These are phyloP conservation scores for Hemisphaericaspora xylofermentans DNA, from an alignment of 1,139 yeast species.

Conservation along the genomic window DNA sequence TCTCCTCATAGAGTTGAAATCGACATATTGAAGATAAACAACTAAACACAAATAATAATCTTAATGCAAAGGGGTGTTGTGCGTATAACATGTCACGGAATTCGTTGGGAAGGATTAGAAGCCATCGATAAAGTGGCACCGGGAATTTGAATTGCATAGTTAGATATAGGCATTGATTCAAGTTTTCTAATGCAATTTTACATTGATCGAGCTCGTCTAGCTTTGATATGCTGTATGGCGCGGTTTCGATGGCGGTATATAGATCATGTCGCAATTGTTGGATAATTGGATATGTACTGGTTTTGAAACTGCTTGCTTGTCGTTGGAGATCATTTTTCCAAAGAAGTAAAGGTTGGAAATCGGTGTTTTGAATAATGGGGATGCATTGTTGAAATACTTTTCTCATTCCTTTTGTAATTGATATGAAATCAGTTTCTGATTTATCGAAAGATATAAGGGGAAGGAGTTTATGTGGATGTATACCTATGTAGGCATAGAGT, in stretches of 20 bases:
- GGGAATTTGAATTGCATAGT: conserved; percentile 23
- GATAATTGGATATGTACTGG: conserved; percentile 3
- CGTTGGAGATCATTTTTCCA: background rate
- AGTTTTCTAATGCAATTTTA: conserved; percentile 3
- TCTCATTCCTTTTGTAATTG: conserved; percentile 21
- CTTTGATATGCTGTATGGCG: background rate
- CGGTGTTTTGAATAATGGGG: conserved; percentile 15
- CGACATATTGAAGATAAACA: conserved; percentile 20
- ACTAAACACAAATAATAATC: conserved; percentile 25
- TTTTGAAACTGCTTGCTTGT: background rate
- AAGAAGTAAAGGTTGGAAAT: conserved; percentile 7
- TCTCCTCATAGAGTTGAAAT: conserved; percentile 20
- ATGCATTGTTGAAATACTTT: conserved; percentile 14
- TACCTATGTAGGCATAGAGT: conserved; percentile 27
- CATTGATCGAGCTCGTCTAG: conserved; percentile 1
- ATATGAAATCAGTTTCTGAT: conserved; percentile 21
- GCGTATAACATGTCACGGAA: conserved; percentile 21
- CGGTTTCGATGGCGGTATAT: background rate
- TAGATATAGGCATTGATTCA: conserved; percentile 9
- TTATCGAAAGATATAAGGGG: conserved; percentile 27
- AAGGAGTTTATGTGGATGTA: conserved; percentile 31
- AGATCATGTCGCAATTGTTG: conserved; percentile 2
- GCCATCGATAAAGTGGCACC: conserved; percentile 29
- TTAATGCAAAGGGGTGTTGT: conserved; percentile 24
- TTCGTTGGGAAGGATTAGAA: conserved; percentile 20